Conservation (phyloP, 2,329 filamentous ascomycete genomes). For the Lasiodiplodia sp. region DNA sequence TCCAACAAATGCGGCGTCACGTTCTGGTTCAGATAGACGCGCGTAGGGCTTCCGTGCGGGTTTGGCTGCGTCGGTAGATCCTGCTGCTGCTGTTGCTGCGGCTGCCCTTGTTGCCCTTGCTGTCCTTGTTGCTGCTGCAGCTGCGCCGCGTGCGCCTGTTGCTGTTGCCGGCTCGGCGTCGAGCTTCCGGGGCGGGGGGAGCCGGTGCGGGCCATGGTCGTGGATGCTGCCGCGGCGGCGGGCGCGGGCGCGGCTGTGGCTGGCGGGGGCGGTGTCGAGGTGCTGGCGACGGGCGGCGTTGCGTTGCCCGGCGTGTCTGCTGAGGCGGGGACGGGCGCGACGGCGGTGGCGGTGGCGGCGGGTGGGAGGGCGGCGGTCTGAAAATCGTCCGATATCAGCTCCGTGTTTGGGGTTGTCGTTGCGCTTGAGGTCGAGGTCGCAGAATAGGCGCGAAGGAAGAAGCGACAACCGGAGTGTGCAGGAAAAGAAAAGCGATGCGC, state of each 20-base stretch:
- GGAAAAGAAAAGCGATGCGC: not conserved
- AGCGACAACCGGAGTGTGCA: no score
- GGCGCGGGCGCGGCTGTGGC: constrained; percentile 17
- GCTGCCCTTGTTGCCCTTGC: not conserved
- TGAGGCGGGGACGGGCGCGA: constrained; percentile 16
- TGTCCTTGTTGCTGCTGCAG: not conserved
- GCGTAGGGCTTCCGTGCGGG: constrained; percentile 56
- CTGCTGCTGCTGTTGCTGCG: constrained; percentile 20
- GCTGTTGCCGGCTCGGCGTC: constrained; percentile 5
- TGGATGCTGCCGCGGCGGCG: constrained; percentile 13
- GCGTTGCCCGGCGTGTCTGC: constrained; percentile 20
- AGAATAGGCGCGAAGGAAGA: not conserved
- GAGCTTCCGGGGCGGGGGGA: constrained; percentile 32
- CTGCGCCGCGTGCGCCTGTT: not conserved
- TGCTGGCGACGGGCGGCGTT: constrained; percentile 33
- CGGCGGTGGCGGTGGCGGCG: constrained; percentile 10
- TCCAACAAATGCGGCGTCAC: constrained; percentile 60
- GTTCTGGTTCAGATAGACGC: constrained; percentile 58
- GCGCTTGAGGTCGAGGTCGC: constrained; percentile 18
- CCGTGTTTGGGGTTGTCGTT: not conserved
- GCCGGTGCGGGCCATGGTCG: constrained; percentile 33
- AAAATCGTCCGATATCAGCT: not conserved
- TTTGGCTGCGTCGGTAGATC: constrained; percentile 45
- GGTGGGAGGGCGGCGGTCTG: constrained; percentile 15
- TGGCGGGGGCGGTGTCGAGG: constrained; percentile 31